Conservation (phyloP, 1,139 yeast genomes). For the Geotrichum bryndzae region DNA sequence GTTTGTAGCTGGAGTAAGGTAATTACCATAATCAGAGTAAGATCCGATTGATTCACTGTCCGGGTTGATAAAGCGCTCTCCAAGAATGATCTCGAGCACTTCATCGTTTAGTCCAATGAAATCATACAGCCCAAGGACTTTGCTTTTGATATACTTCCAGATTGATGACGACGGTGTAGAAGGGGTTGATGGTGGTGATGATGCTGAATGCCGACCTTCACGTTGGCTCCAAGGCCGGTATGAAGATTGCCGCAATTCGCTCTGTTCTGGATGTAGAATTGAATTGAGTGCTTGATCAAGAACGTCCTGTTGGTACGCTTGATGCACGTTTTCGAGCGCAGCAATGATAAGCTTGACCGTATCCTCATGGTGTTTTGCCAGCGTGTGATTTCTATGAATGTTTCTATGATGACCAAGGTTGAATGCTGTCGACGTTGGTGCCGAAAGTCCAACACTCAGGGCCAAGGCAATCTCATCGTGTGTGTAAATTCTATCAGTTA, state of each 20-base stretch:
- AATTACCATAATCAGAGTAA: slow-evolving; percentile 1
- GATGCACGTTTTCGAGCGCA: slow-evolving; percentile 12
- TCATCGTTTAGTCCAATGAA: slow-evolving; percentile 32
- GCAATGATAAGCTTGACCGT: slow-evolving; percentile 11
- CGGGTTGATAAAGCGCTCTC: slow-evolving; percentile 25
- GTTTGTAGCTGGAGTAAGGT: slow-evolving; percentile 11
- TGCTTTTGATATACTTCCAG: slow-evolving; percentile 23
- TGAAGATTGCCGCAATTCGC: slow-evolving; percentile 1
- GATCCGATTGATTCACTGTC: background rate
- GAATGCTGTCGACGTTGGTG: slow-evolving; percentile 1
- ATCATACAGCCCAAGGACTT: slow-evolving; percentile 24
- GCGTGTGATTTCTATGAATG: slow-evolving; percentile 7
- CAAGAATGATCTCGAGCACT: slow-evolving; percentile 32
- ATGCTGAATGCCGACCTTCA: background rate
- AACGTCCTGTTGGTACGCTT: slow-evolving; percentile 10
- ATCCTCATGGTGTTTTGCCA: slow-evolving; percentile 7
- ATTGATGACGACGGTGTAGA: slow-evolving; percentile 7
- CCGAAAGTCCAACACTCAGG: too few species aligned
- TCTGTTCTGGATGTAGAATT: slow-evolving; percentile 6
- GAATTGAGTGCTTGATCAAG: slow-evolving; percentile 14
- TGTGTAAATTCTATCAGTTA: background rate
- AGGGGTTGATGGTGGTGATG: background rate
- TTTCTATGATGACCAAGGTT: slow-evolving; percentile 10
- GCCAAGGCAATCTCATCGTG: background rate
- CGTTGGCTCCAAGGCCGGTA: slow-evolving; percentile 4